Base-by-base conservation (phyloP, 2,329 filamentous ascomycete genomes). In the Torrubiella hemipterigena region DNA sequence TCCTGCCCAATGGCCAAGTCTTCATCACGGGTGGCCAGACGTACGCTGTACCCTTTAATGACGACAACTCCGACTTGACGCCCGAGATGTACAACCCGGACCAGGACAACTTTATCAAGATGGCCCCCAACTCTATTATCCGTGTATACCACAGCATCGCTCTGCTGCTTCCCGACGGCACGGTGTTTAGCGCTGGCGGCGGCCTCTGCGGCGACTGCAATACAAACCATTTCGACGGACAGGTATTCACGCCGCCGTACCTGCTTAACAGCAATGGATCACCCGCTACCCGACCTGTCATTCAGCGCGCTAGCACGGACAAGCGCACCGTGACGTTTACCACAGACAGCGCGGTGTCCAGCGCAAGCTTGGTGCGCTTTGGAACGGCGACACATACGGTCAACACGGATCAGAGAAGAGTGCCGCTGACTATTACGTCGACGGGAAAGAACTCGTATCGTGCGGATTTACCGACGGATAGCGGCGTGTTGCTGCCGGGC, bases 171-270 rank as follows among this genome's bases (percentile, higher is more conserved):
- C 56, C 57, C 1, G 66, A 73, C 35, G 68, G 49, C 1, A 64
- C 57, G 2, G 63, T 72, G 5, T 54, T 69, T 35, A 61, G 47
- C 11, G 67, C 56, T 8, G 68, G 69, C 10, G 65, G 69, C 7
- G 69, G 69, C 3, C 54, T 74, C 5, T 75, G 70, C 42, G 47
- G 43, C 31, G 58, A 57, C 24, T 56, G 48, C 38, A 51, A 52
- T 37, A 61, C 56, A 36, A 46, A 74, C 34, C 71, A 76, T 38
- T 58, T 56, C 23, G 66, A 75, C 37, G 67, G 48, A 5, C 60
- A 75, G 45, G 63, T 76, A 31, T 75, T 63, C 45, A 58, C 55
- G 5, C 72, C 71, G 1, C 61, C 65, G 0, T 75, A 76, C 37
- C 62, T 75, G 0, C 63, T 70, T 37, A 61, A 59, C 18, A 20